Evolutionary conservation across 2,329 filamentous ascomycete genomes (phyloP).

Genomic region (Colletotrichum limetticola): DNA sequence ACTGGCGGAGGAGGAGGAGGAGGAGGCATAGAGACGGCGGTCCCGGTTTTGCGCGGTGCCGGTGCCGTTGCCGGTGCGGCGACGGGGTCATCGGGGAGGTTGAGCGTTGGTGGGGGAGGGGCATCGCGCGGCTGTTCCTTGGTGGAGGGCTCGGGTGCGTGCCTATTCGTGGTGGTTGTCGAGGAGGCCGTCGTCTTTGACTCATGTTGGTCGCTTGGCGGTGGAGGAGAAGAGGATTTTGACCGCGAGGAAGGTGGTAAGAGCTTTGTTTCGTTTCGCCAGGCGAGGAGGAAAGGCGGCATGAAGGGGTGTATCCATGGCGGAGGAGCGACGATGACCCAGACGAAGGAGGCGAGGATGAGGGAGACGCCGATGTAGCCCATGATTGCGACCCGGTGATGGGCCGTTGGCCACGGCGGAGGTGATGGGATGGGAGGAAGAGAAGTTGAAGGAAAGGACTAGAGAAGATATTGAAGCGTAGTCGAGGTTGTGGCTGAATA

Average conservation of each 20-base stretch:
- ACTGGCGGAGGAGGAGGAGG: slow-evolving; percentile 42
- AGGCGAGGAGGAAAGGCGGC: slow-evolving; percentile 48
- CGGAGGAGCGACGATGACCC: slow-evolving; percentile 64
- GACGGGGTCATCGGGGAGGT: slow-evolving; percentile 16
- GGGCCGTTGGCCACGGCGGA: neutral
- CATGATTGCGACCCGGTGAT: slow-evolving; percentile 50
- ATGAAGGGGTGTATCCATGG: slow-evolving; percentile 59
- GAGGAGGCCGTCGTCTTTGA: neutral
- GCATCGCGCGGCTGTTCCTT: slow-evolving; percentile 29
- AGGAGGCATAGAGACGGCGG: slow-evolving; percentile 48
- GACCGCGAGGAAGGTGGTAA: slow-evolving; percentile 11
- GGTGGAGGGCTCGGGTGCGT: neutral
- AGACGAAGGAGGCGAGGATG: slow-evolving; percentile 69
- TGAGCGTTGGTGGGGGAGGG: slow-evolving; percentile 15
- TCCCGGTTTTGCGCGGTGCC: neutral
- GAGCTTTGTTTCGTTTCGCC: neutral
- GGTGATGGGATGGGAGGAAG: neutral
- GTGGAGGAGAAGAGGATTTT: neutral
- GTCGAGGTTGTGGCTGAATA: neutral
- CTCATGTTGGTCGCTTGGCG: slow-evolving; percentile 21
- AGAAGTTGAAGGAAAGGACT: neutral
- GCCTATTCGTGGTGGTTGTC: neutral
- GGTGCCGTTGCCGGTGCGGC: neutral
- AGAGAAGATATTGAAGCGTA: neutral
- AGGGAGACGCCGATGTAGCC: slow-evolving; percentile 70